Evolutionary conservation across 495 filamentous ascomycete species (phyloP), one percentile per base, ranked within the genome.

Genomic region (Trichoderma parareesei): DNA sequence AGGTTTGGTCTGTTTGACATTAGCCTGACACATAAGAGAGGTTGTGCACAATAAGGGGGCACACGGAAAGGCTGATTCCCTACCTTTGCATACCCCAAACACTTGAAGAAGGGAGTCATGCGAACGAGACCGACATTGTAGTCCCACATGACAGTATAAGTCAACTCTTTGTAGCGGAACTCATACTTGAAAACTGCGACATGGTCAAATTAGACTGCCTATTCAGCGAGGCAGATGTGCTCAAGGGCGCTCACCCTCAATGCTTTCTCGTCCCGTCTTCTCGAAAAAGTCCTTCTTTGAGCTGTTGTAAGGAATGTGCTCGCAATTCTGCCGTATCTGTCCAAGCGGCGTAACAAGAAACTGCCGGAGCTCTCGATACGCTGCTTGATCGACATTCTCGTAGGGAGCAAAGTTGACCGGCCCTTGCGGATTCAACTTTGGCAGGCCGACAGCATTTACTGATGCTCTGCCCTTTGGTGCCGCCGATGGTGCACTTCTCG

Each of bases 81-180:
- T 67, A 92, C 93, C 86, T 98, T 98, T 49, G 88, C 83, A 72
- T 93, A 92, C 65, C 87, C 85, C 65, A 84, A 87, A 69, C 90
- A 91, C 71, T 96, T 96, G 83, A 98, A 98, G 71, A 98, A 90
- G 49, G 91, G 90, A 6, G 94, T 97, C 71, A 93, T 93, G 65
- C 93, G 87, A 62, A 97, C 93, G 37, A 97, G 87, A n/a, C 94
- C 94, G 65, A 93, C 87, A 66, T 92, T 92, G 74, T 97, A 97
- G 73, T 98, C 94, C 94, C 94, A 98, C 86, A 96, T 91, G 35
- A 98, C 85, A 7, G 80, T 84, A 79, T 91, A 92, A 60, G 79
- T 74, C 67, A 80, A 82, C 6, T 87, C 84, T 46, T 91, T 83
- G 11, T 79, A 72, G 69, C 84, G 84, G 77, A 96, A 98, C n/a